Base-by-base conservation (phyloP, 2,329 filamentous ascomycete genomes). In the Diaporthe aspalathi region DNA sequence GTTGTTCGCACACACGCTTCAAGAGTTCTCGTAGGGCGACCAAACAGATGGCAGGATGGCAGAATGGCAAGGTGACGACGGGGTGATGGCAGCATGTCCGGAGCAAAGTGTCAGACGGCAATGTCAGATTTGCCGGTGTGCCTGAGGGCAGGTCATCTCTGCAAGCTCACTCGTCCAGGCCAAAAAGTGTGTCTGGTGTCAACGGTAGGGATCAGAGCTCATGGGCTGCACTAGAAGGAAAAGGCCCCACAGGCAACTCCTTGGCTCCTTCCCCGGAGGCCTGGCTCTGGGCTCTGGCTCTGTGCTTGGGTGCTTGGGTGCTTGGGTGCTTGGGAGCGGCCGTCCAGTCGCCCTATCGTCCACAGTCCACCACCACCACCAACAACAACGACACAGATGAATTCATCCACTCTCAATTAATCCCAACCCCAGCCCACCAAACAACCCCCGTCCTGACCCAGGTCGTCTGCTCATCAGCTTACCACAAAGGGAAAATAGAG, bases 21-120 rank as follows among this genome's bases (percentile, higher is more conserved):
- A n/a, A 16, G n/a, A 11, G 20, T 20, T 22, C 27, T 57, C 68
- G 38, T 74, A 74, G 49, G 73, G 73, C 71, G 63, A 57, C 69
- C 73, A 74, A 71, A 29, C 60, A 74, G 50, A 71, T 65, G 11
- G 49, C 56, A 45, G 54, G 62, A 43, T 24, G 11, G 49, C 56
- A 45, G 54, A 56, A 43, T 24, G 54, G 22, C 35, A 32, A 12
- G 35, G 22, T 54, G 27, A 40, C 24, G 52, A 20, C 29, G 52
- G 24, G 27, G 38, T 67, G 24, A 49, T n/a, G 32, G 27, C 50
- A 29, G 56, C 17, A 49, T 38, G 35, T 38, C 35, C 7, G 35
- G n/a, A n/a, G n/a, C n/a, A 38, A 7, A 35, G 32, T 60, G 71
- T 68, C 69, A 73, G 69, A 71, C 52, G 56, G 57, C 56, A 63